A percentile compares a stretch with the other conserved stretches of the same genome.
phyloP scores from a whole-genome alignment of 2,329 filamentous ascomycete species.

The Talaromyces albobiverticillius region DNA sequence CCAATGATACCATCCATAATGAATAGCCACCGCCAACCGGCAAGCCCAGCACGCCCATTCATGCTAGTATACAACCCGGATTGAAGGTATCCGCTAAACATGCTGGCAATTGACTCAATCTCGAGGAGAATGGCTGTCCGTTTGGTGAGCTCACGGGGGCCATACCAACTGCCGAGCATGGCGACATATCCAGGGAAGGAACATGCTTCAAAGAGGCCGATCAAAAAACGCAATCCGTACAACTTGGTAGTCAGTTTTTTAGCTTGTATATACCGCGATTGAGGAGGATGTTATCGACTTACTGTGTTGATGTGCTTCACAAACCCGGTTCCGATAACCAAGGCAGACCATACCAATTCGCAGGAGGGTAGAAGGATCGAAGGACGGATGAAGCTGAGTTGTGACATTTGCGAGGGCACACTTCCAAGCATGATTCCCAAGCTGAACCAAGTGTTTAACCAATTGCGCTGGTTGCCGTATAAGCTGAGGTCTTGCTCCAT shows the following conservation, averaged over 20 bases:
- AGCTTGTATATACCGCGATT: too few species aligned
- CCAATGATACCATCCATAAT: constrained; percentile 19
- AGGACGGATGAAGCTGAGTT: background rate
- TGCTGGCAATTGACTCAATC: background rate
- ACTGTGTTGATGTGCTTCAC: background rate
- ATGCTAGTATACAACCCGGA: background rate
- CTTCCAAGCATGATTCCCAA: background rate
- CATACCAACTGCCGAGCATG: background rate
- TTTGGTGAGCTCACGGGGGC: background rate
- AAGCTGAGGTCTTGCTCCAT: background rate
- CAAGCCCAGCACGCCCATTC: constrained; percentile 15
- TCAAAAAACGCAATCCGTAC: background rate
- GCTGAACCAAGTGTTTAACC: background rate
- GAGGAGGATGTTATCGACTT: background rate
- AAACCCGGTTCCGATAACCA: background rate
- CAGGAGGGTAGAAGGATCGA: background rate
- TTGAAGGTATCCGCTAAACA: background rate
- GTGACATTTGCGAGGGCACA: background rate
- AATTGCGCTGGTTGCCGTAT: background rate
- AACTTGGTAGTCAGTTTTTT: too few species aligned
- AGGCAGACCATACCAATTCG: background rate
- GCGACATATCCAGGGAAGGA: background rate
- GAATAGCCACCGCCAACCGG: constrained; percentile 25
- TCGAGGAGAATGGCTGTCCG: background rate
- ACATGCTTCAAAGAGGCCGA: background rate